A percentile compares a stretch with the other conserved stretches of the same genome.
phyloP scores from a whole-genome alignment of 345 rosid species.

The Heritiera fomes region DNA sequence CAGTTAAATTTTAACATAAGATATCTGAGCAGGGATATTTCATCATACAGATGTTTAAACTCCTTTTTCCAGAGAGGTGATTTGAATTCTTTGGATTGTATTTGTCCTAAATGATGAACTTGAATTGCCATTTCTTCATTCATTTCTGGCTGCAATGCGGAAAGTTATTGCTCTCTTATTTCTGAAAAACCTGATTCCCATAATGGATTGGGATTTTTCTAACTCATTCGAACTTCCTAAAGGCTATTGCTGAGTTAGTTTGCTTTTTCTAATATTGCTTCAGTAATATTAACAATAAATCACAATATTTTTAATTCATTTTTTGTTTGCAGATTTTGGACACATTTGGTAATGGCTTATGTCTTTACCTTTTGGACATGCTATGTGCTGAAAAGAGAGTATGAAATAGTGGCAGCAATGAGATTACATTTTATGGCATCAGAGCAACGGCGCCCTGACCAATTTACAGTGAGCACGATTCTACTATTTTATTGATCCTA shows the following conservation, averaged over 20 bases:
- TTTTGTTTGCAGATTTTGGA: conserved; percentile 74
- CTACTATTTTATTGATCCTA: neutral
- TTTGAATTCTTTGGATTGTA: neutral
- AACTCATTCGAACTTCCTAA: neutral
- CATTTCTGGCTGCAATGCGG: neutral
- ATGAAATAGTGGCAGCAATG: conserved; percentile 71
- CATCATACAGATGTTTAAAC: neutral
- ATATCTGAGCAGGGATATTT: neutral
- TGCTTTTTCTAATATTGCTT: neutral
- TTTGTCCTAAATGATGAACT: conserved; percentile 3
- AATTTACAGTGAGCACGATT: conserved; percentile 64
- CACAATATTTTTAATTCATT: neutral
- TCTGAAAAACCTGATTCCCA: neutral
- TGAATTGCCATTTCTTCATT: conserved; percentile 1
- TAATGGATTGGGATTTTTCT: neutral
- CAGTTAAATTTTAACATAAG: neutral
- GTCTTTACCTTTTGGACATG: conserved; percentile 93
- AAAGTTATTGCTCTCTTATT: neutral
- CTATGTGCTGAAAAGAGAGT: conserved; percentile 70
- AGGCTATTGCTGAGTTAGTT: neutral
- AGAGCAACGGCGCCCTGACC: conserved; percentile 73
- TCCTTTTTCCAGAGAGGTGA: neutral
- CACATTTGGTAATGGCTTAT: conserved; percentile 87
- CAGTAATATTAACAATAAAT: neutral
- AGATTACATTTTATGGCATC: conserved; percentile 91